Evolutionary conservation across 2,329 filamentous ascomycete genomes (phyloP), one percentile per base, ranked within the genome.

Genomic region (Dichotomopilus funicola): DNA sequence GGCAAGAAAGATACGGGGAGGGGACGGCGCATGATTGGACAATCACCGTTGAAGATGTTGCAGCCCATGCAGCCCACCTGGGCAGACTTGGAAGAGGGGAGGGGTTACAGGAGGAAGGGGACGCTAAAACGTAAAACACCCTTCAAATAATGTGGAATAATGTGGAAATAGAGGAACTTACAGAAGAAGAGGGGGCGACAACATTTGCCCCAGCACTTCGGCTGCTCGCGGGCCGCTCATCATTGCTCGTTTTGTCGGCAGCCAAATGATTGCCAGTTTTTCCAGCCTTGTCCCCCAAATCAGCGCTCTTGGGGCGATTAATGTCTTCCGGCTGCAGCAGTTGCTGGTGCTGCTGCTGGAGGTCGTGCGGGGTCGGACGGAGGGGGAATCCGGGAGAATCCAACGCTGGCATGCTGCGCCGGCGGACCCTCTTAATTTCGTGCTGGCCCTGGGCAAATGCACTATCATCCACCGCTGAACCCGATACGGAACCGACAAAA

Each of bases 381-480:
- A 66, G 71, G 54, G 70, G 67, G 62, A 73, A 73, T 58, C 76
- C 72, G 63, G 72, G 62, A 65, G 72, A 71, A 69, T 82, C 78
- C 58, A 80, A 71, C 13, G 83, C 86, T 62, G 89, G 89, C 73
- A 95, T 81, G 72, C 91, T 96, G 62, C 91, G 84, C 67, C 91
- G 83, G 64, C 91, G 81, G 71, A 91, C 87, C 66, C 89, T 81
- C 71, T 87, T 90, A 8, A 85, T 81, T 38, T 87, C 79, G 34
- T 92, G 68, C 33, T 76, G 69, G 54, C 78, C 75, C 55, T 77
- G 82, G 64, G 78, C 75, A 57, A 89, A 66, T 54, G 84, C 80
- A 67, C 85, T 82, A 63, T 94, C 89, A 69, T 95, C 89, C 48
- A 80, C 79, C 63, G 78, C 71, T 6, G 70, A 65, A 3, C 83